Base-by-base conservation (phyloP, 2,329 filamentous ascomycete genomes). In the Trichoderma aggressivum region DNA sequence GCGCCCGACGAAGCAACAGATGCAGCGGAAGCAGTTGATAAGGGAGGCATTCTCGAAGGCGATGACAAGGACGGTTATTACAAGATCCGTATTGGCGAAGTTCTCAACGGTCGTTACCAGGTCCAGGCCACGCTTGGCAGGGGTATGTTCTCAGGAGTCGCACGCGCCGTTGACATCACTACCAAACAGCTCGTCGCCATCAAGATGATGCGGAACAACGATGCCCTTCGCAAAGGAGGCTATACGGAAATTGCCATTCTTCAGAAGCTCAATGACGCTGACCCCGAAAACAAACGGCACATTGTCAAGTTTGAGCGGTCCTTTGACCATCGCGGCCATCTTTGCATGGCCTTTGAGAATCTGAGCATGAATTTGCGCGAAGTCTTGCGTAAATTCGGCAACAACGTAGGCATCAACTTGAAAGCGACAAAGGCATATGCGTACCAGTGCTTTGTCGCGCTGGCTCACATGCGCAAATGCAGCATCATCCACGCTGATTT, bases 131-230 rank as follows among this genome's bases (percentile, higher is more conserved):
- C 91, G 66, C 86, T 99, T 26, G 96, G 96, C 74, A 94, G 93
- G 81, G 96, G 96, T 76, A 97, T 98, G 87, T 99, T 98, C 80
- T 97, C 96, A 0, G 94, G 94, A 10, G 96, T 99, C n/a, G 94
- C 96, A 67, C 90, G 94, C 74, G 96, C 96, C 26, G 87, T 89
- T 73, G 94, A 98, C 80, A 88, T 91, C 26, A 89, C 89, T 62
- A 92, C 87, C 71, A 91, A 90, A 77, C 88, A 89, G 75, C 80
- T 92, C n/a, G 94, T 98, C 36, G 96, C 96, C 28, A 92, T 99
- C 86, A 99, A 99, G 83, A 96, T 99, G 76, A 97, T 98, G 81
- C 92, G 96, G 74, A 97, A 97, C 81, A 98, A 99, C 77, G 94
- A 97, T 78, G 92, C 93, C 14, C 91, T 98, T 80, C 88, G 90